Evolutionary conservation across 1,139 yeast species (phyloP), one percentile per base, ranked within the genome.

Genomic region (Entelexis paramagnoliae): DNA sequence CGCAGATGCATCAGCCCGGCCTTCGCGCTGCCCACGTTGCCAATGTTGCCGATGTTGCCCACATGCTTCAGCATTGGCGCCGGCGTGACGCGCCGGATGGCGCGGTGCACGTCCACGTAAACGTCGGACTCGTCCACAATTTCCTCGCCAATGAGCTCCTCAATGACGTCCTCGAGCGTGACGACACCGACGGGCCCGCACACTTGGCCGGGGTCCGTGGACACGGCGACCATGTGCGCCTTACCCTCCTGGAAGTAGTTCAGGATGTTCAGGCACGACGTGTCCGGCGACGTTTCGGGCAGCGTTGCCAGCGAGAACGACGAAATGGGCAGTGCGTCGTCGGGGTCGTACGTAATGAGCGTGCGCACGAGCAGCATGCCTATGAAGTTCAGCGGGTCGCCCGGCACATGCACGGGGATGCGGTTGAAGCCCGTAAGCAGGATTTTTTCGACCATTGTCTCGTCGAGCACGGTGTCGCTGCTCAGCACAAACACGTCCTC

Each of bases 231-330:
- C 98, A 91, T 91, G 67, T 91, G 98, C 2, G 95, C 83, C 67
- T 88, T 89, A 56, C 98, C 98, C 67, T 89, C 97, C 69, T 91
- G 98, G 74, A 91, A 91, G 68, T 89, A 91, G 67, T 91, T 91
- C 63, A 91, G 75, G 59, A 91, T 89, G 67, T 91, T 89, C 64
- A 91, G 73, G 68, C 97, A 91, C 4, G 96, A 87, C 2, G 97
- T 89, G 51, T 83, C 89, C 34, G 87, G 83, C 2, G 83, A 80
- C 0, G 98, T 91, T 69, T 91, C 97, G 0, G 98, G 98, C 48
- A 91, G 75, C 0, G 97, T 91, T 2, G 97, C 97, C 63, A 91
- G 74, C 9, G 97, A 96, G 73, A 91, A 91, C 8, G 91, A 79
- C 1, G 95, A 86, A 34, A 91, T 93, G 0, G 96, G 96, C 53